Evolutionary conservation across 192 early-diverging fungal genomes (phyloP).

Genomic region (Coemansia sp.): DNA sequence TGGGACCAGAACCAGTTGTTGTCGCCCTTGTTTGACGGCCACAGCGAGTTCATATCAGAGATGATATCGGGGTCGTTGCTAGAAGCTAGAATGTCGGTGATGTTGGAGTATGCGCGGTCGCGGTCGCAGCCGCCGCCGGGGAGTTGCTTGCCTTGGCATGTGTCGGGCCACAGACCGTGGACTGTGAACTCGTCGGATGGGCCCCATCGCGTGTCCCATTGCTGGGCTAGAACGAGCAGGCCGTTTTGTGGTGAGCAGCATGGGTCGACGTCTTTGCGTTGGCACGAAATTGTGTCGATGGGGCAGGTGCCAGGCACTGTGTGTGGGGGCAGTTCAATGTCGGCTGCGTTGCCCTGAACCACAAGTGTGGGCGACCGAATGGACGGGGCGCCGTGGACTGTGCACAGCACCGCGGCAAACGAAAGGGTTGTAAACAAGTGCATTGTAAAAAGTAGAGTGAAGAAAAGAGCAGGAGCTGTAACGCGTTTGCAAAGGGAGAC

Average conservation of each 20-base stretch:
- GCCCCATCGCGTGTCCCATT: constrained; percentile 64
- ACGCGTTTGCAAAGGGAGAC: too few relatives aligned
- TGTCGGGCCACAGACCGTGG: constrained; percentile 82
- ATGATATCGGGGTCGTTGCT: constrained; percentile 38
- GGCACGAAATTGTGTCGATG: constrained; percentile 43
- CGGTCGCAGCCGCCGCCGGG: constrained; percentile 63
- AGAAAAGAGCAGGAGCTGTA: not conserved
- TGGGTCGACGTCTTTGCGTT: constrained; percentile 25
- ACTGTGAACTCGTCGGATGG: constrained; percentile 64
- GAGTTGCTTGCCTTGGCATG: constrained; percentile 56
- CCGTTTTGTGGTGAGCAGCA: constrained; percentile 56
- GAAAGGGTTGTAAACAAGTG: not conserved
- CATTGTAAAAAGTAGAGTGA: not conserved
- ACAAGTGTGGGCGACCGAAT: not conserved
- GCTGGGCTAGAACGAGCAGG: constrained; percentile 44
- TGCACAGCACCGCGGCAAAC: not conserved
- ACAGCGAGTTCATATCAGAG: constrained; percentile 62
- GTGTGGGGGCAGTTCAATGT: not conserved
- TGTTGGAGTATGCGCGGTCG: constrained; percentile 58
- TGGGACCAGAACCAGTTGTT: constrained; percentile 80
- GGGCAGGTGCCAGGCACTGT: constrained; percentile 32
- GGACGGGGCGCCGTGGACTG: not conserved
- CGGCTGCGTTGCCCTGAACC: not conserved
- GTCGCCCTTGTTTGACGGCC: constrained; percentile 70
- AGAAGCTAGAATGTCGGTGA: constrained; percentile 52